Conservation (phyloP, 2,329 filamentous ascomycete species). For the Colletotrichum sp. region DNA sequence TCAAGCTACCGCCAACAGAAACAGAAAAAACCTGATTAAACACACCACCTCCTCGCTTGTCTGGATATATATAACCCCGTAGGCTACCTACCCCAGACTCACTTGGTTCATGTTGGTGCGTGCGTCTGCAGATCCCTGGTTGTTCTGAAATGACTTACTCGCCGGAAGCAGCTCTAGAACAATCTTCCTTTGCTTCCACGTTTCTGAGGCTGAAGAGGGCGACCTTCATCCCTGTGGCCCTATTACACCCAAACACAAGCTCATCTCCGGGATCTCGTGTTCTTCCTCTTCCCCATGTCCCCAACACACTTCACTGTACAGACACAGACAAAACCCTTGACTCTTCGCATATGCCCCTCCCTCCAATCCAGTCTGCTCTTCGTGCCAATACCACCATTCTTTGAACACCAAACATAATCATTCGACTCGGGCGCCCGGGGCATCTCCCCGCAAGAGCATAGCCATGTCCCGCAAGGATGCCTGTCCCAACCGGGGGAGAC, state of each 20-base stretch:
- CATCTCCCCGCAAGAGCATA: neutral
- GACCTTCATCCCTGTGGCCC: neutral
- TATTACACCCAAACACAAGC: neutral
- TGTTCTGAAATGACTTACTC: neutral
- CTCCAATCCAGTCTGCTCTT: neutral
- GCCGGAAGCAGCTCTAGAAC: neutral
- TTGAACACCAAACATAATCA: neutral
- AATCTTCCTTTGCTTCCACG: neutral
- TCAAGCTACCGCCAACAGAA: neutral
- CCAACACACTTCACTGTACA: neutral
- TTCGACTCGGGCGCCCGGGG: neutral
- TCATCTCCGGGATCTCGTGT: neutral
- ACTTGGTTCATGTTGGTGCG: neutral
- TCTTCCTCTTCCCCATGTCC: neutral
- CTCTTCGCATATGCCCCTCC: neutral
- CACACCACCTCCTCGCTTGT: neutral
- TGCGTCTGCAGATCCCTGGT: neutral
- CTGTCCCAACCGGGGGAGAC: neutral
- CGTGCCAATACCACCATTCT: neutral
- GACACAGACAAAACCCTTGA: neutral
- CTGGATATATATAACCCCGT: neutral
- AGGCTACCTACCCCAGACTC: neutral
- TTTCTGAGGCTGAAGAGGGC: neutral
- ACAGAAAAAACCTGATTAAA: neutral
- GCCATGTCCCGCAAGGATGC: neutral